Evolutionary conservation across 2,329 filamentous ascomycete genomes (phyloP).

Genomic region (Neurospora crassa): DNA sequence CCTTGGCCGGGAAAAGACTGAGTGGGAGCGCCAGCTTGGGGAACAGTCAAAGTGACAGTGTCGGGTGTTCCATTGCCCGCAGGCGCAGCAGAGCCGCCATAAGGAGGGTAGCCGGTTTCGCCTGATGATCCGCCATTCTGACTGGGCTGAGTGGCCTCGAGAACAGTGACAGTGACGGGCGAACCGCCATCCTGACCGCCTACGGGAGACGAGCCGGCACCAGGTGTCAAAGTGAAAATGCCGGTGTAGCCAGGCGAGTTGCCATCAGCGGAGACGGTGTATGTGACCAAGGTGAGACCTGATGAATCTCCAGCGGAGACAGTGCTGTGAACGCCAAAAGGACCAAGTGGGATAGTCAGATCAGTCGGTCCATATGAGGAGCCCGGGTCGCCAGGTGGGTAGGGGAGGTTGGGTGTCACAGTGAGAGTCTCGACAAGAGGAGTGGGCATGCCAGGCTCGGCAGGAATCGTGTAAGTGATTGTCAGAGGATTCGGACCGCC

Average conservation of each 20-base stretch:
- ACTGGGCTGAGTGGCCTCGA: background rate
- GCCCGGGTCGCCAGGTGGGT: background rate
- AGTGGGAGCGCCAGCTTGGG: background rate
- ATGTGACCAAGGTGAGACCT: conserved; percentile 9
- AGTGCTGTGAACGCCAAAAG: background rate
- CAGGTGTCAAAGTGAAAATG: conserved; percentile 13
- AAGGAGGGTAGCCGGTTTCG: background rate
- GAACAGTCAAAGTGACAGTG: background rate
- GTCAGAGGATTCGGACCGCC: conserved; percentile 2
- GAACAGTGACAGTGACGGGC: conserved; percentile 3
- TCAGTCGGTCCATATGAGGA: background rate
- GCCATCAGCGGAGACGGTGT: conserved; percentile 11
- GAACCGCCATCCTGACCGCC: conserved; percentile 1
- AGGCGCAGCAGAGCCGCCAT: background rate
- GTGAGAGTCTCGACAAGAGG: conserved; percentile 8
- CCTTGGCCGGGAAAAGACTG: background rate
- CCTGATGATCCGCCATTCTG: background rate
- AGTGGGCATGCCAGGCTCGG: conserved; percentile 4
- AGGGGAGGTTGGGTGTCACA: conserved; percentile 2
- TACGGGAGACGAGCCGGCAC: background rate
- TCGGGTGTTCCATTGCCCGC: background rate
- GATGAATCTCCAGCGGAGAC: background rate
- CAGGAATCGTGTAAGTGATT: conserved; percentile 14
- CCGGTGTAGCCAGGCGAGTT: conserved; percentile 13
- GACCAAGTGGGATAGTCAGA: background rate